Evolutionary conservation across 139 green algal genomes (phyloP).

Genomic region (Pleodorina starrii): DNA sequence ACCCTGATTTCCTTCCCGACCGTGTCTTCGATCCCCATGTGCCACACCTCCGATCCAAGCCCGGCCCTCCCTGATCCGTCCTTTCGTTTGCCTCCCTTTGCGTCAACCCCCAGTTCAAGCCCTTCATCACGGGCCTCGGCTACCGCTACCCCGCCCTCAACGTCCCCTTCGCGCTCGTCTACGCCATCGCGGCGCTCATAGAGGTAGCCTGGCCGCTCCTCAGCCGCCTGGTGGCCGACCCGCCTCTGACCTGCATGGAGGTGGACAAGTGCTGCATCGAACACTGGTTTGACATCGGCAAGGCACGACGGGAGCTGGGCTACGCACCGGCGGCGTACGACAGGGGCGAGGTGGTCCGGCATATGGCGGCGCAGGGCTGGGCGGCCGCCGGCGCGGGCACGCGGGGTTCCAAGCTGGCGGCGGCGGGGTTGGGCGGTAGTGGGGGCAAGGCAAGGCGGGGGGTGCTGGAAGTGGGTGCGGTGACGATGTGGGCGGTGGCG

Average conservation of each 20-base stretch:
- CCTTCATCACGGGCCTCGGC: constrained; percentile 45
- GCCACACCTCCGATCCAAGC: too few species aligned
- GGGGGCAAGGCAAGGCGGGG: neutral
- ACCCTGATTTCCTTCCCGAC: too few species aligned
- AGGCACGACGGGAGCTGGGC: constrained; percentile 41
- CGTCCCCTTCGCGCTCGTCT: constrained; percentile 35
- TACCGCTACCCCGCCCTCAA: constrained; percentile 40
- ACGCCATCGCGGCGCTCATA: neutral
- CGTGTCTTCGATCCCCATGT: too few species aligned
- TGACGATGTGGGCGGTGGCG: neutral
- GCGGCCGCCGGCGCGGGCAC: neutral
- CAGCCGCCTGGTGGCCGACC: neutral
- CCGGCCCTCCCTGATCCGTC: too few species aligned
- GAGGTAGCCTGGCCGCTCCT: constrained; percentile 25
- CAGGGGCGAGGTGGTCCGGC: neutral
- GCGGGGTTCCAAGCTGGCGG: neutral
- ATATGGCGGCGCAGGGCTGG: constrained; percentile 37
- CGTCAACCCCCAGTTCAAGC: too few species aligned
- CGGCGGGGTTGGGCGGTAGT: neutral
- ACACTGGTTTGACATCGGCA: constrained; percentile 46
- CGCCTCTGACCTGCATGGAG: constrained; percentile 43
- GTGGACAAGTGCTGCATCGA: constrained; percentile 34
- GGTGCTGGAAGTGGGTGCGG: neutral
- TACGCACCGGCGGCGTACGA: neutral
- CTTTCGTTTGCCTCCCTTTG: too few species aligned